Evolutionary conservation across 371 early-diverging fungal species (phyloP).

Genomic region (Mortierella sp.): DNA sequence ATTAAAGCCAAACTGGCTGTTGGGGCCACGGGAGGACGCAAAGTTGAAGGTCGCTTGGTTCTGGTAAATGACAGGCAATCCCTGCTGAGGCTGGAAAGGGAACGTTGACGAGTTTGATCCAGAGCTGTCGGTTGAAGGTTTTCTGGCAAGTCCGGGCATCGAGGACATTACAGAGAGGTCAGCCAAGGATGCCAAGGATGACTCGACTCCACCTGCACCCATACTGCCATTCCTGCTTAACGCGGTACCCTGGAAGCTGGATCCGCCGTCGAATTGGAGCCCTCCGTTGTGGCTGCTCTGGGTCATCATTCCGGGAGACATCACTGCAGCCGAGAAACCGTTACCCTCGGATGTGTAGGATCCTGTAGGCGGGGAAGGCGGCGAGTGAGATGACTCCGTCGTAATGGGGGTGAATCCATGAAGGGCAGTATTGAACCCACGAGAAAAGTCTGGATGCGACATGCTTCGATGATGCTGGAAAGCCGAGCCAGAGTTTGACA

Average conservation of each 20-base stretch:
- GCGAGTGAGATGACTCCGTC: constrained; percentile 22
- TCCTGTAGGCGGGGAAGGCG: constrained; percentile 25
- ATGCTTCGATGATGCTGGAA: constrained; percentile 37
- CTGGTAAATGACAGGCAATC: constrained; percentile 31
- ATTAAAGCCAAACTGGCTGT: neutral
- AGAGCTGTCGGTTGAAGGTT: neutral
- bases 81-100: constrained; percentile 22
- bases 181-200: constrained; percentile 38
- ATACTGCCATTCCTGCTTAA: constrained; percentile 8
- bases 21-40: neutral
- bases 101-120: constrained; percentile 13
- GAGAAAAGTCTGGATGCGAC: constrained; percentile 31
- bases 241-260: neutral
- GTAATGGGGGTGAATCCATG: constrained; percentile 26
- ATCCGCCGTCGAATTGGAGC: neutral
- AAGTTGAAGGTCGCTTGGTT: constrained; percentile 20
- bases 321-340: constrained; percentile 22
- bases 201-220: constrained; percentile 25
- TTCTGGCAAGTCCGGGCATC: neutral
- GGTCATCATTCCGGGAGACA: constrained; percentile 20
- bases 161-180: constrained; percentile 42
- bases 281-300: constrained; percentile 20
- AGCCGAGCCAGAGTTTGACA: neutral
- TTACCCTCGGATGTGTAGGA: constrained; percentile 30
- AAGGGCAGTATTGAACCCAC: constrained; percentile 33